These are phyloP conservation scores for Adansonia gregorii DNA, from an alignment of 441 rosid genomes.

Conservation along the genomic window DNA sequence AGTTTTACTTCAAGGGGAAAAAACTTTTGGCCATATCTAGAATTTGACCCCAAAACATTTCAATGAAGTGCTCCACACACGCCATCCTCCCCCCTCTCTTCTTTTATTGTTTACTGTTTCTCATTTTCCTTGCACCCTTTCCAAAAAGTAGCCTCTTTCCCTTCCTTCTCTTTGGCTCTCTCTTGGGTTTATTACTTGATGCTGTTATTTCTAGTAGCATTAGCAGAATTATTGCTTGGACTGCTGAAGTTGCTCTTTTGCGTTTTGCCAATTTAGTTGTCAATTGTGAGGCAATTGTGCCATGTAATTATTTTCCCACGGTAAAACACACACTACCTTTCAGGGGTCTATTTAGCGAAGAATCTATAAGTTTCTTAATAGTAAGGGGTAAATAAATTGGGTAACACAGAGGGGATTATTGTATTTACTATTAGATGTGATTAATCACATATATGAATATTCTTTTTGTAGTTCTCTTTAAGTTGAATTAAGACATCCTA, in stretches of 20 bases:
- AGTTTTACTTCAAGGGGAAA: background rate
- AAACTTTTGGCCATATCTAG: background rate
- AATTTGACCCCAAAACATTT: background rate
- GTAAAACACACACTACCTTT: background rate
- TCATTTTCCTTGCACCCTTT: background rate
- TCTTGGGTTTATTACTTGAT: background rate
- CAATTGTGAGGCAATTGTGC: background rate
- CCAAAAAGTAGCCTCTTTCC: background rate
- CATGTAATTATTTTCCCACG: background rate
- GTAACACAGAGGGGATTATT: background rate
- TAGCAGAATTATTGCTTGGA: background rate
- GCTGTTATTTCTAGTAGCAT: background rate
- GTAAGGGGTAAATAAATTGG: background rate
- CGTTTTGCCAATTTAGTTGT: background rate
- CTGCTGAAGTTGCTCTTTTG: background rate
- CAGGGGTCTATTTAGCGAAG: background rate
- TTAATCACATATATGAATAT: no score
- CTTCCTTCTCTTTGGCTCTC: background rate
- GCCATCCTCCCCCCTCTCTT: background rate
- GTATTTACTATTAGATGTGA: no score
- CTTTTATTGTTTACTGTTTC: background rate
- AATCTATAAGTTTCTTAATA: background rate
- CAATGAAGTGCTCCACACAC: background rate
- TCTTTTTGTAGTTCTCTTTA: no score
- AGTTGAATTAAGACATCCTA: no score